Evolutionary conservation across 371 early-diverging fungal genomes (phyloP).

Genomic region (Mucor racemosus): DNA sequence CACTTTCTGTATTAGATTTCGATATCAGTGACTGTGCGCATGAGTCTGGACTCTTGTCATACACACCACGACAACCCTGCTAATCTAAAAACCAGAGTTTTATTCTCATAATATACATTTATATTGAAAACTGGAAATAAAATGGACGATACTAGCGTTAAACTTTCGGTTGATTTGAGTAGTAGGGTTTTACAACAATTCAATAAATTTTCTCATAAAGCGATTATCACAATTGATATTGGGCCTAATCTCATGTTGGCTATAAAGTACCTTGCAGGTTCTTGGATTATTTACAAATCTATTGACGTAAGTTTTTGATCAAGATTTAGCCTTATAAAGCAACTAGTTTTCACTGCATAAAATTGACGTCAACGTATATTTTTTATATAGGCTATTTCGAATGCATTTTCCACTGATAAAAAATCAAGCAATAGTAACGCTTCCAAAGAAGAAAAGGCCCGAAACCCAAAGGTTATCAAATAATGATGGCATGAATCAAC

Average conservation of each 20-base stretch:
- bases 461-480: constrained; percentile 1
- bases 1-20: no score
- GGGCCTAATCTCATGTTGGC: constrained; percentile 22
- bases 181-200: constrained; percentile 14
- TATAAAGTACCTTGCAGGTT: constrained; percentile 21
- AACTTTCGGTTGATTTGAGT: constrained; percentile 24
- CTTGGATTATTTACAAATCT: constrained; percentile 20
- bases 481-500: background rate
- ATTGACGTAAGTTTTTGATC: constrained; percentile 28
- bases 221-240: constrained; percentile 20
- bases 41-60: no score
- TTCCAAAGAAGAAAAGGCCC: constrained; percentile 7
- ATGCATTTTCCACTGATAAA: background rate
- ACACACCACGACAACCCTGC: background rate
- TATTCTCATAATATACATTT: background rate
- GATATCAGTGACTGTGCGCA: no score
- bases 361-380: constrained; percentile 25
- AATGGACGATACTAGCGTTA: constrained; percentile 31
- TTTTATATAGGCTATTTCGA: background rate
- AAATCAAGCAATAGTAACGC: background rate
- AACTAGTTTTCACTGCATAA: background rate
- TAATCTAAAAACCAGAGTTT: background rate
- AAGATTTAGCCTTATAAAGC: constrained; percentile 2
- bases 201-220: constrained; percentile 15
- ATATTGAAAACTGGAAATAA: background rate